These are phyloP conservation scores for Mortierella sp. DNA, from an alignment of 371 early-diverging fungal species.

Conservation along the genomic window DNA sequence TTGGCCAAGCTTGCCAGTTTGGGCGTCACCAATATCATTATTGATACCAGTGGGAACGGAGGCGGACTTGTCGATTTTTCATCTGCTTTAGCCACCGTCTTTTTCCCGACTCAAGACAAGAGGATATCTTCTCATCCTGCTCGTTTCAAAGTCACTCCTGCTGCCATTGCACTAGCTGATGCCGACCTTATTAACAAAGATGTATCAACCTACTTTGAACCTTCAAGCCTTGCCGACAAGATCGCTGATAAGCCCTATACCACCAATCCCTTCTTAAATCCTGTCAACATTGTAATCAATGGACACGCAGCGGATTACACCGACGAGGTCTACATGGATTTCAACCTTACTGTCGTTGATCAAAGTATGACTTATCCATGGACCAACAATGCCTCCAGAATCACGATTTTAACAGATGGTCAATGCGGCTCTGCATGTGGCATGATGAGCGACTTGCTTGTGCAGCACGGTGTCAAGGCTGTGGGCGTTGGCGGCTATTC, in stretches of 20 bases:
- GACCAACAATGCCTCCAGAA: conserved; percentile 21
- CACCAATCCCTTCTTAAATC: conserved; percentile 10
- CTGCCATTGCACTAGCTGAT: not conserved
- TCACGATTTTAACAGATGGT: conserved; percentile 31
- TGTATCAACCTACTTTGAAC: conserved; percentile 6
- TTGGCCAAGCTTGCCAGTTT: conserved; percentile 10
- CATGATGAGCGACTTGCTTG: conserved; percentile 20
- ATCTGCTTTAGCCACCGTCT: conserved; percentile 5
- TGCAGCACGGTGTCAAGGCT: conserved; percentile 24
- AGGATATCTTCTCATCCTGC: conserved; percentile 1
- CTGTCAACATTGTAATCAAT: not conserved
- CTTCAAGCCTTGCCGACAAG: not conserved
- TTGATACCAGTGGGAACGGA: conserved; percentile 27
- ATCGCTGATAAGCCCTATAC: not conserved
- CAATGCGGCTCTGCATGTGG: conserved; percentile 42
- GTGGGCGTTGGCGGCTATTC: conserved; percentile 24
- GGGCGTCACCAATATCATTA: conserved; percentile 28
- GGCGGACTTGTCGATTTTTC: conserved; percentile 23
- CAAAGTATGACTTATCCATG: conserved; percentile 15
- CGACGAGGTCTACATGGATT: conserved; percentile 12
- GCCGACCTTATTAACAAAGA: conserved; percentile 9
- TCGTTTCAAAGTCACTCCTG: conserved; percentile 19
- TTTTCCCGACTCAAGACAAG: conserved; percentile 30
- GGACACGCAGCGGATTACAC: conserved; percentile 19
- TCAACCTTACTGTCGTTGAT: not conserved